phyloP scores from a whole-genome alignment of 257 asterid species.

The Solanum sejunctum region DNA sequence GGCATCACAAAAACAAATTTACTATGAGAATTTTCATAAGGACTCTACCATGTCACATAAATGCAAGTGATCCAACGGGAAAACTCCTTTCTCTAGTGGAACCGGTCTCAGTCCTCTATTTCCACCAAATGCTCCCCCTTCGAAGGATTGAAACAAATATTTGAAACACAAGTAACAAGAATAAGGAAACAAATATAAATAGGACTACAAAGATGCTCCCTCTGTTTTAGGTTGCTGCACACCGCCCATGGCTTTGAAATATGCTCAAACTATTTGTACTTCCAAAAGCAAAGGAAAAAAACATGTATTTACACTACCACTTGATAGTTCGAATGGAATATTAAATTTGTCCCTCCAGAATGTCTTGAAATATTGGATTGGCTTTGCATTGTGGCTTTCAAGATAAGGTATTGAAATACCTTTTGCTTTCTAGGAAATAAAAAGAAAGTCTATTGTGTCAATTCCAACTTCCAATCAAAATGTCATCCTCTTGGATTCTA shows the following conservation, averaged over 20 bases:
- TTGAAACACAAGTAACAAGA: background rate
- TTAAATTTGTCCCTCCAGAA: background rate
- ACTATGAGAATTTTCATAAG: background rate
- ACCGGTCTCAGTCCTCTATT: constrained; percentile 91
- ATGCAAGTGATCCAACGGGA: constrained; percentile 91
- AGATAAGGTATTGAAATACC: background rate
- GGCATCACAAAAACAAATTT: background rate
- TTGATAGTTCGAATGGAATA: background rate
- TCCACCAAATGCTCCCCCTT: constrained; percentile 96
- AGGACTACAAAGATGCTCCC: background rate
- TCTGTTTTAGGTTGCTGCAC: background rate
- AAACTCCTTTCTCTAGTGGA: constrained; percentile 93
- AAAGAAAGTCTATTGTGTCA: background rate
- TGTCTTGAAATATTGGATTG: background rate
- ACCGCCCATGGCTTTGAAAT: background rate
- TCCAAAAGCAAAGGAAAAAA: background rate
- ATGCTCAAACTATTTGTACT: background rate
- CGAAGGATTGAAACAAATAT: background rate
- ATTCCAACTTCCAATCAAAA: background rate
- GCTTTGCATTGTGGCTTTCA: background rate
- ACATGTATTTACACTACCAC: background rate
- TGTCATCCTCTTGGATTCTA: background rate
- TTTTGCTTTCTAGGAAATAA: background rate
- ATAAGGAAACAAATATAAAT: background rate
- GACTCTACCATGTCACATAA: constrained; percentile 69